Base-by-base conservation (phyloP, 2,329 filamentous ascomycete genomes). In the Bimuria novae-zelandiae region DNA sequence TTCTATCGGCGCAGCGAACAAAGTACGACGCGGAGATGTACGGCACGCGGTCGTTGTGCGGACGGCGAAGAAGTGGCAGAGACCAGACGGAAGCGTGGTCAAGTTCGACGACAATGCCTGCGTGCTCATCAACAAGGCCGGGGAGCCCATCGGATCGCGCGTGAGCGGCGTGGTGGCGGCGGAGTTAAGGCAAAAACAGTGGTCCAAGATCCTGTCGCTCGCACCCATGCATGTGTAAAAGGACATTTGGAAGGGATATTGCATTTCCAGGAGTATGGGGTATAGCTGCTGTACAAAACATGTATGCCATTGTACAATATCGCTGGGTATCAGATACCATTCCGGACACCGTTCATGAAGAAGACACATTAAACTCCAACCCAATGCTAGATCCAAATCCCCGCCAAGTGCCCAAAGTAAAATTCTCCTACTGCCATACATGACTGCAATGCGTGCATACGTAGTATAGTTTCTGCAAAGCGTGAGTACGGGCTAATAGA, bases 101-200 rank as follows among this genome's bases (percentile, higher is more conserved):
- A 87, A 87, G 64, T 99, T 99, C 75, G 94, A 96, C 76, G 94
- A 99, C 77, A 99, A 99, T 76, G 94, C 94, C 42, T 99, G 94
- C 73, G 94, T 99, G 40, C 80, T 99, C 63, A 89, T 99, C 75
- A 97, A 95, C 79, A 99, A 97, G 83, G 84, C 90, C 8, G 95
- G 94, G 37, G 94, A 99, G 74, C 94, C 94, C 21, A 90, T 99
- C 64, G 94, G 94, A 47, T 92, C 89, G 14, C 88, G 94, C 73
- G 61, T 62, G 57, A 66, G 70, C 85, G 85, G 92, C 61, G 85
- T 97, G 39, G 94, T 99, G 39, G 94, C 92, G 54, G 83, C 87
- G 25, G 94, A 99, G 80, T 77, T 99, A 75, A 87, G 90, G 73
- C 85, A 90, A 72, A 94, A 90, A 82, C 89, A 96, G 79, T 99